Evolutionary conservation across 2,329 filamentous ascomycete genomes (phyloP).

Genomic region (Ophioceras dolichostomum): DNA sequence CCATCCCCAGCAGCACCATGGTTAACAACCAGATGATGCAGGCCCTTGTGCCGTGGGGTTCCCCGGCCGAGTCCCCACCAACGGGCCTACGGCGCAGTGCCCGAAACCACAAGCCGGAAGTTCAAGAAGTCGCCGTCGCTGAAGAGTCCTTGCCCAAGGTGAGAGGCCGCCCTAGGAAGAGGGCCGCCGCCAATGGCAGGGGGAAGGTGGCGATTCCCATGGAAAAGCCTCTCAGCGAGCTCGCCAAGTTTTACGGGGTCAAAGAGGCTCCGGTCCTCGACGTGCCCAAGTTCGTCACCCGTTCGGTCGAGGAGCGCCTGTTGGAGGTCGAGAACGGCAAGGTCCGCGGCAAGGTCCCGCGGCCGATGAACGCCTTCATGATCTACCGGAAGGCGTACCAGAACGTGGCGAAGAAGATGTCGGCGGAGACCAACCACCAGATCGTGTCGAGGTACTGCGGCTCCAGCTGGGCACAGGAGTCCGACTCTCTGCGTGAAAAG

Average conservation of each 20-base stretch:
- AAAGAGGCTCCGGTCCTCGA: constrained; percentile 50
- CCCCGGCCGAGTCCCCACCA: not conserved
- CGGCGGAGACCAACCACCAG: constrained; percentile 84
- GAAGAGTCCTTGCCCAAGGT: not conserved
- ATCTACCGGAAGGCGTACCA: constrained; percentile 90
- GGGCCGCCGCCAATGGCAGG: constrained; percentile 27
- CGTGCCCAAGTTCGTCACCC: constrained; percentile 69
- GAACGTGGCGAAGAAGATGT: constrained; percentile 71
- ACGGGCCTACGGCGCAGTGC: not conserved
- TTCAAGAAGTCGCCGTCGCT: not conserved
- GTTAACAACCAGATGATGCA: too few species aligned
- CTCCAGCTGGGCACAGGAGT: constrained; percentile 67
- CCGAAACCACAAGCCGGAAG: not conserved
- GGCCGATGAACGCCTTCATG: constrained; percentile 98
- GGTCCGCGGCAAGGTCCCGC: constrained; percentile 63
- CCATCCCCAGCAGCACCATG: too few species aligned
- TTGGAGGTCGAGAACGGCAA: constrained; percentile 54
- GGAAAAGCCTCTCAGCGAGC: constrained; percentile 54
- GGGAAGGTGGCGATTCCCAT: not conserved
- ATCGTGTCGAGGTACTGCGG: constrained; percentile 82
- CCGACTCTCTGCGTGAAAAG: constrained; percentile 55
- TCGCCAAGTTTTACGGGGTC: constrained; percentile 58
- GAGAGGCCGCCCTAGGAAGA: not conserved
- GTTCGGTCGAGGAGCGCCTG: constrained; percentile 52
- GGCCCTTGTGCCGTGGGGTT: not conserved